These are phyloP conservation scores for Trichoderma orchidacearum DNA, from an alignment of 495 filamentous ascomycete species.

Conservation along the genomic window DNA sequence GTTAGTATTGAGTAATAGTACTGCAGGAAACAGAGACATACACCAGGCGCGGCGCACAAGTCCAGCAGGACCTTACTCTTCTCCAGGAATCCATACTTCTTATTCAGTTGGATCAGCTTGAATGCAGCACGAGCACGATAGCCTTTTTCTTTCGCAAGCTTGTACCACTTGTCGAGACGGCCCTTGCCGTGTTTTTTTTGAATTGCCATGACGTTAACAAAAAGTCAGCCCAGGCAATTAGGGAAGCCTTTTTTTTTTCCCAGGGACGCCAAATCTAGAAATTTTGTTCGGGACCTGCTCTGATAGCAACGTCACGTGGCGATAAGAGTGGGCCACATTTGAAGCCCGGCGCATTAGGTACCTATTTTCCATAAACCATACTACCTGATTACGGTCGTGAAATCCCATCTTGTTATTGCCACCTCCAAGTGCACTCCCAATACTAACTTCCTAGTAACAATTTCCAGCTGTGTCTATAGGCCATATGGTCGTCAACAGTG, in stretches of 20 bases:
- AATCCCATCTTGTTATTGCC: too few species aligned
- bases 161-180: constrained; percentile 91
- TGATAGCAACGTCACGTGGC: not conserved
- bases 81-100: constrained; percentile 95
- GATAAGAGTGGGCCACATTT: not conserved
- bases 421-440: too few species aligned
- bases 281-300: not conserved
- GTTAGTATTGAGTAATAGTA: constrained; percentile 25
- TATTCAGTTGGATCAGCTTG: constrained; percentile 97
- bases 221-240: not conserved
- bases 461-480: not conserved
- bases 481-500: not conserved
- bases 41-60: constrained; percentile 92
- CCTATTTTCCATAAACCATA: too few species aligned
- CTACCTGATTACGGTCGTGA: too few species aligned
- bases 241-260: not conserved
- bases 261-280: not conserved
- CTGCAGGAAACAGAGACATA: constrained; percentile 30
- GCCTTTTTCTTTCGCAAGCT: constrained; percentile 92
- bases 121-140: constrained; percentile 94
- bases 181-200: constrained; percentile 99
- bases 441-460: too few species aligned
- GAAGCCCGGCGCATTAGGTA: not conserved
- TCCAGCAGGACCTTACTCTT: constrained; percentile 92
- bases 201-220: constrained; percentile 57